phyloP scores from a whole-genome alignment of 306 rosid species.

The Alnus rubra region DNA sequence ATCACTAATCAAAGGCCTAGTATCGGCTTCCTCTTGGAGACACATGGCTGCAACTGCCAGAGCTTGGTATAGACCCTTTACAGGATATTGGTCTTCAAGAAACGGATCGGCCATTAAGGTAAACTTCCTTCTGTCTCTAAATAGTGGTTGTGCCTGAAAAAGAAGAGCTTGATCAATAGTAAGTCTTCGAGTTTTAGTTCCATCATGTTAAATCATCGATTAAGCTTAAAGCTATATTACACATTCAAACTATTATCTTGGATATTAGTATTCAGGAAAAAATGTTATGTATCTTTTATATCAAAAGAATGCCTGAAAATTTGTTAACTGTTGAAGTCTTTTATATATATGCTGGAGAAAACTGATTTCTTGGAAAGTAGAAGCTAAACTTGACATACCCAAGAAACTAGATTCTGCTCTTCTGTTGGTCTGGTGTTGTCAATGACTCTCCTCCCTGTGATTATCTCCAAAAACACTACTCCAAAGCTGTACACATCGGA shows the following conservation, averaged over 20 bases:
- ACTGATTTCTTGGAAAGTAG: background rate
- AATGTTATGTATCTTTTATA: too few species aligned
- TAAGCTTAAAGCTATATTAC: too few species aligned
- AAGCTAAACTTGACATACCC: slow-evolving; percentile 56
- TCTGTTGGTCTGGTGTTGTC: slow-evolving; percentile 62
- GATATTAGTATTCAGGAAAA: too few species aligned
- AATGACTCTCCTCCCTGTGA: slow-evolving; percentile 85
- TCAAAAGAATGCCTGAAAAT: too few species aligned
- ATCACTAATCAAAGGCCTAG: slow-evolving; percentile 77
- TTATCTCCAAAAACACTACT: slow-evolving; percentile 80
- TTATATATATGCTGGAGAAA: too few species aligned
- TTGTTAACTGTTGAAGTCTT: too few species aligned
- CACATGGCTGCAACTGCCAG: slow-evolving; percentile 96
- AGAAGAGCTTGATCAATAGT: background rate
- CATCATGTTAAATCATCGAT: too few species aligned
- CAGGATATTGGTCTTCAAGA: slow-evolving; percentile 63
- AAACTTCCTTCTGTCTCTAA: slow-evolving; percentile 70
- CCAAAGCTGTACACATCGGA: slow-evolving; percentile 92
- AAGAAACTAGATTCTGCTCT: slow-evolving; percentile 69
- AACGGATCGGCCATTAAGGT: slow-evolving; percentile 63
- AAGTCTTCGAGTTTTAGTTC: background rate
- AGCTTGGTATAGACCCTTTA: slow-evolving; percentile 79
- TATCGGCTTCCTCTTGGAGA: slow-evolving; percentile 70
- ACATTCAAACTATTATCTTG: background rate
- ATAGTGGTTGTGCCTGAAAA: slow-evolving; percentile 79